phyloP scores from a whole-genome alignment of 305 asterid species.

The Ilex paraguariensis region DNA sequence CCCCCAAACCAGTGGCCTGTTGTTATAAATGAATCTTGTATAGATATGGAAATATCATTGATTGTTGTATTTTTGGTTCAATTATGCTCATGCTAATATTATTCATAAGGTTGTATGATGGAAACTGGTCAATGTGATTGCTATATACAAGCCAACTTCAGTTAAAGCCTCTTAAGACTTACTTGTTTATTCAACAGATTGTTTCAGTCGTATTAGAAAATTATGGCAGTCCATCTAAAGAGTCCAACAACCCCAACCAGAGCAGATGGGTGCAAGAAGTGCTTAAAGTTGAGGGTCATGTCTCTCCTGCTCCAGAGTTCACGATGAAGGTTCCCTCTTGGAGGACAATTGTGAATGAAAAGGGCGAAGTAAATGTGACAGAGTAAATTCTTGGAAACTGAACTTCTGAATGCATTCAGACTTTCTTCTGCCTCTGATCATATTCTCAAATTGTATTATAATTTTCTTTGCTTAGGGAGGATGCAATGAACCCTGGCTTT shows the following conservation, averaged over 20 bases:
- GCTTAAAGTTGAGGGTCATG: conserved; percentile 55
- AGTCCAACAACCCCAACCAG: conserved; percentile 36
- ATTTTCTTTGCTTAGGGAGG: conserved; percentile 51
- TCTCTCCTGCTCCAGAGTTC: conserved; percentile 41
- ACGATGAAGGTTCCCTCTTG: conserved; percentile 64
- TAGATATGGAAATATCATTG: too few relatives aligned
- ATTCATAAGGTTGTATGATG: too few relatives aligned
- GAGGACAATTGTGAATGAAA: conserved; percentile 57
- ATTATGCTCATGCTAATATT: too few relatives aligned
- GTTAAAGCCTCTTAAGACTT: neutral
- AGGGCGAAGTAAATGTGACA: conserved; percentile 67
- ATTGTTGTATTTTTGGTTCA: too few relatives aligned
- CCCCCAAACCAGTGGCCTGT: too few relatives aligned
- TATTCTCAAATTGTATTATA: conserved; percentile 16
- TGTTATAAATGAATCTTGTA: too few relatives aligned
- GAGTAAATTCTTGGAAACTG: conserved; percentile 42
- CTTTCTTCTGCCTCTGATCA: conserved; percentile 12
- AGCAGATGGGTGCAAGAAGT: conserved; percentile 60
- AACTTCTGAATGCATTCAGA: conserved; percentile 3
- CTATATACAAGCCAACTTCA: too few relatives aligned
- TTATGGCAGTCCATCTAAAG: conserved; percentile 55
- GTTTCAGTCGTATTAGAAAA: conserved; percentile 92
- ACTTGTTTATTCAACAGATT: conserved; percentile 45
- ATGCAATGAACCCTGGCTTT: conserved; percentile 67
- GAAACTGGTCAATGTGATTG: too few relatives aligned